Percentiles rank a stretch among this genome's conserved stretches.
These are phyloP conservation scores for Wickerhamomyces silvicola DNA, from an alignment of 805 yeast genomes.

Conservation along the genomic window DNA sequence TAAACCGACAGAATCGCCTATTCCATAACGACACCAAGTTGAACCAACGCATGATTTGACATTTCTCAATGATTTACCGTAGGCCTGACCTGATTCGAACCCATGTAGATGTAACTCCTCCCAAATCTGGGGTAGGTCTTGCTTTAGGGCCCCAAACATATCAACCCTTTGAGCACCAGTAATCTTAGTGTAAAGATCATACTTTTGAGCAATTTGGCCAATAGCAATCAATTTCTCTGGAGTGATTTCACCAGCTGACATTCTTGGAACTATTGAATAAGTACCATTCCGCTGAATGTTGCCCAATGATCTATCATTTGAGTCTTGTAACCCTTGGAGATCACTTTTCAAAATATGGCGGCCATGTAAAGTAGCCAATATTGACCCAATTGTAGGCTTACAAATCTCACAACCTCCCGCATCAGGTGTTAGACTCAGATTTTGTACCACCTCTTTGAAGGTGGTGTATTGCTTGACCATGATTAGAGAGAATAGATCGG, in stretches of 20 bases:
- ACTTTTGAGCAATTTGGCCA: constrained; percentile 27
- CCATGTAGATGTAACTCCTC: constrained; percentile 25
- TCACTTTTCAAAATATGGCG: constrained; percentile 25
- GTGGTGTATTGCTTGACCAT: constrained; percentile 27
- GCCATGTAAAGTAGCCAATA: constrained; percentile 28
- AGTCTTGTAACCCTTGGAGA: constrained; percentile 30
- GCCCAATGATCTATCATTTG: constrained; percentile 31
- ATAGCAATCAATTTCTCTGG: constrained; percentile 31
- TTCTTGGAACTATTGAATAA: constrained; percentile 31
- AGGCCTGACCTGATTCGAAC: constrained; percentile 33
- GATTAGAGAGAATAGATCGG: constrained; percentile 28
- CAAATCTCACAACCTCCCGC: constrained; percentile 33
- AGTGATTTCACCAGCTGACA: constrained; percentile 33
- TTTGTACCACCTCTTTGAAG: constrained; percentile 25
- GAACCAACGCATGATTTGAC: constrained; percentile 34
- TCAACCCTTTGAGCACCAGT: constrained; percentile 33
- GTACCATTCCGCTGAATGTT: constrained; percentile 34
- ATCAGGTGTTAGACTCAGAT: constrained; percentile 21
- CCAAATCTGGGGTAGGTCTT: constrained; percentile 28
- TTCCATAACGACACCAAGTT: constrained; percentile 33
- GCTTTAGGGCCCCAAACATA: constrained; percentile 28
- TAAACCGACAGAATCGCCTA: constrained; percentile 33
- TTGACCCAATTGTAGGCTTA: constrained; percentile 31
- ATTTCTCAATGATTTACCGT: constrained; percentile 30
- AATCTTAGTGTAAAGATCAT: constrained; percentile 29